phyloP scores from a whole-genome alignment of 257 asterid species.

The Prunella vulgaris region DNA sequence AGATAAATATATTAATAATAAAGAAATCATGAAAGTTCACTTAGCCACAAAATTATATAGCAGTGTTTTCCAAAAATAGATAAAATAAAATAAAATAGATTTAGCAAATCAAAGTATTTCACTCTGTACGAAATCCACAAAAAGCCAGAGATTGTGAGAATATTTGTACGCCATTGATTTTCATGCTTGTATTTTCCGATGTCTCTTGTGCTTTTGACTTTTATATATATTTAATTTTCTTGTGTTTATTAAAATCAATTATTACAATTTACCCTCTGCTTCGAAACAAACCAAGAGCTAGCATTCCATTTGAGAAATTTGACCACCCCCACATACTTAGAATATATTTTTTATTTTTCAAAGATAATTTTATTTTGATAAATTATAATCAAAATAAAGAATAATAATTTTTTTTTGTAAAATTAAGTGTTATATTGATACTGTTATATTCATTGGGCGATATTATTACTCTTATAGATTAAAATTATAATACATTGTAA shows the following conservation, averaged over 20 bases:
- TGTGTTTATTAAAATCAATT: slow-evolving; percentile 10
- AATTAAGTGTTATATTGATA: too few relatives aligned
- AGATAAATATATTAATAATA: slow-evolving; percentile 7
- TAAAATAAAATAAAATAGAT: neutral
- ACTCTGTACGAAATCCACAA: slow-evolving; percentile 27
- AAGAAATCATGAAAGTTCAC: slow-evolving; percentile 21
- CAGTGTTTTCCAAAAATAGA: slow-evolving; percentile 23
- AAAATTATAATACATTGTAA: too few relatives aligned
- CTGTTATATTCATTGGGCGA: too few relatives aligned
- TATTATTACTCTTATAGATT: too few relatives aligned
- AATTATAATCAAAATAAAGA: neutral
- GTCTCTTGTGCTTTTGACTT: slow-evolving; percentile 28
- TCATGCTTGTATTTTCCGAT: slow-evolving; percentile 31
- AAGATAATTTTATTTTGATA: neutral
- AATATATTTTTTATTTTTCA: neutral
- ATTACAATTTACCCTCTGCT: neutral
- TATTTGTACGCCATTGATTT: slow-evolving; percentile 43
- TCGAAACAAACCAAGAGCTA: slow-evolving; percentile 1
- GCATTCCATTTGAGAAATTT: slow-evolving; percentile 17
- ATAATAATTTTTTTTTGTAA: too few relatives aligned
- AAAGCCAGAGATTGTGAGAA: slow-evolving; percentile 35
- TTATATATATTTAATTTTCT: neutral
- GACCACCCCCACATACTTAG: neutral
- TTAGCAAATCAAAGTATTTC: slow-evolving; percentile 32
- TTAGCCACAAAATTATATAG: slow-evolving; percentile 15